Evolutionary conservation across 2,329 filamentous ascomycete species (phyloP).

Genomic region (Aureobasidium sp.): DNA sequence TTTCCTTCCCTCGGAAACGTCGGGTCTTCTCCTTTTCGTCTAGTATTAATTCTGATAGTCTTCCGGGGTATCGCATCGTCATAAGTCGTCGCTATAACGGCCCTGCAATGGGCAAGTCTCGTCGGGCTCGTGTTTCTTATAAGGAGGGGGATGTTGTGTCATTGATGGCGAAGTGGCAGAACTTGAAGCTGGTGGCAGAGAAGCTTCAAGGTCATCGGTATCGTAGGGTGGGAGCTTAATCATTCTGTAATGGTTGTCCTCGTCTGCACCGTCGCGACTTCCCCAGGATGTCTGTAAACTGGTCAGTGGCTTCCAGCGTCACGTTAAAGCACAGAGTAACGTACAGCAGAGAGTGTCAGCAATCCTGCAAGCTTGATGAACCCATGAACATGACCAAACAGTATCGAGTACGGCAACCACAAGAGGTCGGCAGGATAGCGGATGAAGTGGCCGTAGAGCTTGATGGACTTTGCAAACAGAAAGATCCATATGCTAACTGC

Average conservation of each 20-base stretch:
- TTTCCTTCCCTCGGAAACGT: background rate
- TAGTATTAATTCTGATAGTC: background rate
- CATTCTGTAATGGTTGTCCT: slow-evolving; percentile 67
- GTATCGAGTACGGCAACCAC: slow-evolving; percentile 73
- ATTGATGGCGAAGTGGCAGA: background rate
- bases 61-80: background rate
- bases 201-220: slow-evolving; percentile 16
- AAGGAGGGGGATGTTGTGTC: slow-evolving; percentile 12
- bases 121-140: slow-evolving; percentile 9
- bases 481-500: slow-evolving; percentile 61
- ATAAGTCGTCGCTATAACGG: slow-evolving; percentile 9
- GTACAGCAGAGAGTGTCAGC: slow-evolving; percentile 47
- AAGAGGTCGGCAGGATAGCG: slow-evolving; percentile 74
- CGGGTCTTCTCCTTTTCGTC: background rate
- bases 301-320: background rate
- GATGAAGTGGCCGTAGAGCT: slow-evolving; percentile 77
- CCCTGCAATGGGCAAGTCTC: slow-evolving; percentile 5
- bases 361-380: slow-evolving; percentile 86
- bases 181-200: slow-evolving; percentile 9
- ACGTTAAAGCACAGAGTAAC: background rate
- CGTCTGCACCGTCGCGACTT: slow-evolving; percentile 83
- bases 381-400: slow-evolving; percentile 90
- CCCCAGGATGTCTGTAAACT: slow-evolving; percentile 77
- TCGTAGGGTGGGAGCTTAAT: slow-evolving; percentile 33
- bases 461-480: slow-evolving; percentile 83